phyloP scores from a whole-genome alignment of 495 filamentous ascomycete genomes.

The Podospora anserina region DNA sequence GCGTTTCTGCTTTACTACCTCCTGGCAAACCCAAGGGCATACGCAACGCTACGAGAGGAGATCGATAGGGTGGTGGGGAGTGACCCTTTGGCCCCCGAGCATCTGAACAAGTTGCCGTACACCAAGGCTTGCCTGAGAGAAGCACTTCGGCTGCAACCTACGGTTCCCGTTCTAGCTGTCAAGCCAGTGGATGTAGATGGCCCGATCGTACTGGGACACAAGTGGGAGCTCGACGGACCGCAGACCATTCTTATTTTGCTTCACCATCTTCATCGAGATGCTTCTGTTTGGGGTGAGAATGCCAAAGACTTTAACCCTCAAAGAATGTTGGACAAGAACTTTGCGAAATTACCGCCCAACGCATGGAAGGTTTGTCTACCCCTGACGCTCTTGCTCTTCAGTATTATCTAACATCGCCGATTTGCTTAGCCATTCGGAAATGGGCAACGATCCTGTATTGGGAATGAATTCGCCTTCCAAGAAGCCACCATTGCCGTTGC shows the following conservation, averaged over 20 bases:
- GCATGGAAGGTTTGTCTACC: slow-evolving; percentile 37
- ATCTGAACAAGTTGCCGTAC: slow-evolving; percentile 61
- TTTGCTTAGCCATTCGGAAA: slow-evolving; percentile 46
- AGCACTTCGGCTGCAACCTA: slow-evolving; percentile 59
- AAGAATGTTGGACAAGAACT: slow-evolving; percentile 55
- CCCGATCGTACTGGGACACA: slow-evolving; percentile 47
- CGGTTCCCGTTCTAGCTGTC: slow-evolving; percentile 53
- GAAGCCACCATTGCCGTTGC: too few species aligned
- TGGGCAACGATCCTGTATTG: slow-evolving; percentile 50
- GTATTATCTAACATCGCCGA: too few species aligned
- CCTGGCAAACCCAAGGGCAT: too few species aligned
- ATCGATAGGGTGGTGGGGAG: slow-evolving; percentile 40
- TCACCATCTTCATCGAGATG: slow-evolving; percentile 39
- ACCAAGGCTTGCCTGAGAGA: slow-evolving; percentile 58
- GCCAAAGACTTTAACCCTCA: slow-evolving; percentile 52
- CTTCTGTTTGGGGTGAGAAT: slow-evolving; percentile 47
- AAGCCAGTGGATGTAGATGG: slow-evolving; percentile 39
- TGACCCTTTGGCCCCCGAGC: slow-evolving; percentile 55
- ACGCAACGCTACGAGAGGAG: too few species aligned
- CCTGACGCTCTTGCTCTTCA: too few species aligned
- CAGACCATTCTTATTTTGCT: slow-evolving; percentile 51
- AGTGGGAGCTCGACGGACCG: slow-evolving; percentile 57
- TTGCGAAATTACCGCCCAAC: slow-evolving; percentile 50
- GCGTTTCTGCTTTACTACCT: too few species aligned
- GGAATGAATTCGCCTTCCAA: slow-evolving; percentile 14